Evolutionary conservation across 805 yeast species (phyloP).

Genomic region (Diddensiella caesifluorescens): DNA sequence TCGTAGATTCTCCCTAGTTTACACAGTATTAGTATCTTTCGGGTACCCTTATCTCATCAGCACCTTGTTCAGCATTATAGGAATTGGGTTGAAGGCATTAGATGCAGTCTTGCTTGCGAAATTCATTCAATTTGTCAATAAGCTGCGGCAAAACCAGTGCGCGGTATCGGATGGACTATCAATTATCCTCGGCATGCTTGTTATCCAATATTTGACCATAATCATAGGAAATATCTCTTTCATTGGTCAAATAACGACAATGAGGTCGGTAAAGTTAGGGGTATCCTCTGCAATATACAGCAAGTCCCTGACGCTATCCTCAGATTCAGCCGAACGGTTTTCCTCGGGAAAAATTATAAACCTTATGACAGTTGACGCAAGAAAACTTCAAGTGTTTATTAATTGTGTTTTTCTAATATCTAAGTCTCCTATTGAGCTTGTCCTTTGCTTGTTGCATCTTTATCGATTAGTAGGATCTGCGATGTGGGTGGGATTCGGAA

Average conservation of each 20-base stretch:
- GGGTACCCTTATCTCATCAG: conserved; percentile 2
- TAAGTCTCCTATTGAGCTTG: conserved; percentile 89
- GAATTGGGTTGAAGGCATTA: background rate
- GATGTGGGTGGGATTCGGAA: conserved; percentile 87
- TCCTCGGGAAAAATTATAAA: conserved; percentile 90
- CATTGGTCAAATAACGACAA: conserved; percentile 1
- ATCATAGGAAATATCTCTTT: background rate
- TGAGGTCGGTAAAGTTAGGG: conserved; percentile 5
- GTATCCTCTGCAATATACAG: conserved; percentile 45
- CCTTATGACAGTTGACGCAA: conserved; percentile 83
- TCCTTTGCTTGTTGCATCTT: conserved; percentile 65
- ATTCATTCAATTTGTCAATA: conserved; percentile 1
- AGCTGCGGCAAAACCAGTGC: background rate
- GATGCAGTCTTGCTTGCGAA: background rate
- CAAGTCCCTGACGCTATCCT: conserved; percentile 61
- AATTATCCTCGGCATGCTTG: conserved; percentile 3
- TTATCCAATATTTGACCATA: background rate
- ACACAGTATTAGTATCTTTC: background rate
- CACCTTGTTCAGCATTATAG: background rate
- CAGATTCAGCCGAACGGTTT: conserved; percentile 54
- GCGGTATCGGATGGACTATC: background rate
- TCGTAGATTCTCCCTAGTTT: background rate
- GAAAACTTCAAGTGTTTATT: conserved; percentile 59
- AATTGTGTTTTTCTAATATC: conserved; percentile 76
- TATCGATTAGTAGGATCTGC: conserved; percentile 71